Evolutionary conservation across 306 rosid genomes (phyloP), one percentile per base, ranked within the genome.

Genomic region (Prunus mira): DNA sequence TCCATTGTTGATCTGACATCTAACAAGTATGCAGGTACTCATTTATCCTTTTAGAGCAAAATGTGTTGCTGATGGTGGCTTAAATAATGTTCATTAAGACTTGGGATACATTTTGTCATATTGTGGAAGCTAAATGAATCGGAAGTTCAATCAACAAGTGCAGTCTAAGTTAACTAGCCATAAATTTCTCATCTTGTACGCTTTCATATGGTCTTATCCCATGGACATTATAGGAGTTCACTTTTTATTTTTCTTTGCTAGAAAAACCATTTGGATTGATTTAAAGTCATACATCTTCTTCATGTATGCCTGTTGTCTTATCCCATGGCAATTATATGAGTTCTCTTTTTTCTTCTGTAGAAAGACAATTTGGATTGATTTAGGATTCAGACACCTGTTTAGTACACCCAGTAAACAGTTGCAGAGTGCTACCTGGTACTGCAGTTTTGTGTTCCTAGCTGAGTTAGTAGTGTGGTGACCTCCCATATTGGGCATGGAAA

Each of bases 1-100:
- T 85, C 91, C 28, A 88, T 92, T 50, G 97, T 96, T 76, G 99
- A 92, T 88, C 93, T 96, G 79, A 96, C 99, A 43, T 96, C 96
- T 69, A 96, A 96, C 85, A 92, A 96, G 87, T 91, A 96, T 82
- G 99, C 98, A 89, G 99, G 99, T 95, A 88, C 72, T 47, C 51
- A 47, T 47, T 47, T 12, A 10, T 47, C 51, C 51, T 47, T 47
- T 47, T 12, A 47, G 51, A 47, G 51, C 12, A 47, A 47, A 47
- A 47, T 2, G 15, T 10, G 51, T 47, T 12, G 14, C 14, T 47
- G 51, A 10, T 47, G 51, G 51, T 47, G 51, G 51, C 51, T 47
- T 47, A 47, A 47, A 47, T 22, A 18, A 25, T 17, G 47, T 74
- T 24, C n/a, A 24, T 19, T 41, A 41, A 28, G 46, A 73, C 24